A percentile compares a stretch with the other conserved stretches of the same genome.
These are phyloP conservation scores for Pseudogymnoascus sp. DNA, from an alignment of 2,329 filamentous ascomycete species.

Conservation along the genomic window DNA sequence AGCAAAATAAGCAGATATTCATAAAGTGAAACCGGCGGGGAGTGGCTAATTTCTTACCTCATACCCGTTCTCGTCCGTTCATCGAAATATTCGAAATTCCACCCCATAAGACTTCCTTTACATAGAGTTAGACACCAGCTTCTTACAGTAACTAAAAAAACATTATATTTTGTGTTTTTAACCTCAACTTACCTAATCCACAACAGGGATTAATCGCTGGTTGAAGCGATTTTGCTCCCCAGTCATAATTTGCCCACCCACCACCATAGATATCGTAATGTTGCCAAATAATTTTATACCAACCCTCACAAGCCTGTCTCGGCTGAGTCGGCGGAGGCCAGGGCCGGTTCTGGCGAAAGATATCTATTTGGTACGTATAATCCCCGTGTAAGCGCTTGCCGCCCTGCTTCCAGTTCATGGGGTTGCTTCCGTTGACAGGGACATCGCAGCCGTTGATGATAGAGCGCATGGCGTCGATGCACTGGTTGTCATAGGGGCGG, in stretches of 20 bases:
- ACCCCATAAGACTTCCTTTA: slow-evolving; percentile 17
- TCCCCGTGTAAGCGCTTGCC: slow-evolving; percentile 21
- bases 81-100: slow-evolving; percentile 24
- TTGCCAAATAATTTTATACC: slow-evolving; percentile 18
- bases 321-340: slow-evolving; percentile 21
- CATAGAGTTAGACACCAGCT: background rate
- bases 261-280: slow-evolving; percentile 22
- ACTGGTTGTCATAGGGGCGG: slow-evolving; percentile 15
- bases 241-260: slow-evolving; percentile 24
- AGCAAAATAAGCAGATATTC: background rate
- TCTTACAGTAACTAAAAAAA: background rate
- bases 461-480: slow-evolving; percentile 12
- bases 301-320: slow-evolving; percentile 20
- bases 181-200: slow-evolving; percentile 13
- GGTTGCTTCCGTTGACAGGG: slow-evolving; percentile 21
- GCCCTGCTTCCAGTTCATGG: slow-evolving; percentile 29
- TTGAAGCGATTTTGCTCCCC: slow-evolving; percentile 22
- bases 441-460: slow-evolving; percentile 27
- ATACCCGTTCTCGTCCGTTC: slow-evolving; percentile 15
- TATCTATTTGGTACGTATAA: slow-evolving; percentile 23
- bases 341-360: slow-evolving; percentile 19
- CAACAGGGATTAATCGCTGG: slow-evolving; percentile 18
- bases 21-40: background rate
- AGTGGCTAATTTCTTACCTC: background rate
- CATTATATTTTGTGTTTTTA: background rate